These are phyloP conservation scores for Pontederia paniculata DNA, from an alignment of 176 grass and related monocot genomes.

Conservation along the genomic window DNA sequence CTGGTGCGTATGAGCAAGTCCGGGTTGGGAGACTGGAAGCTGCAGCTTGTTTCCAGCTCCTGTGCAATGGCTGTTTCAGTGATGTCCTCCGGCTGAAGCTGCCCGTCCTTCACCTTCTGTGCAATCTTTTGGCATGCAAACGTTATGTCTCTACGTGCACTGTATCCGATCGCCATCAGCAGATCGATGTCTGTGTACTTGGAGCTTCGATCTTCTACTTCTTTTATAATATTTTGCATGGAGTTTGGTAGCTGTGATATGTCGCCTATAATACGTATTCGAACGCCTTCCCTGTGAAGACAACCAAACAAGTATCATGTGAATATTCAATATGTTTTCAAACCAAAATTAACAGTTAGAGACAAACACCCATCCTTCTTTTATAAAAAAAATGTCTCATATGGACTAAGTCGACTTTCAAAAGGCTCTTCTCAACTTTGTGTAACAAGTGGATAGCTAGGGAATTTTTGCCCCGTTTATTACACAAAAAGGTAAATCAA, in stretches of 20 bases:
- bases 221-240: slow-evolving; percentile 28
- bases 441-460: too few species aligned
- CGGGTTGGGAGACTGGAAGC: slow-evolving; percentile 19
- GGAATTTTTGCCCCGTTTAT: too few species aligned
- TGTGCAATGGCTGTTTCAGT: slow-evolving; percentile 30
- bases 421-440: too few species aligned
- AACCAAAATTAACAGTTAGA: too few species aligned
- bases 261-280: slow-evolving; percentile 41
- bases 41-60: slow-evolving; percentile 38
- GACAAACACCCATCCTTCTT: too few species aligned
- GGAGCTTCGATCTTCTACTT: slow-evolving; percentile 32
- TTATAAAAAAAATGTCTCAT: too few species aligned
- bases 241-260: slow-evolving; percentile 38
- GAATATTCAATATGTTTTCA: too few species aligned
- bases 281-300: slow-evolving; percentile 31
- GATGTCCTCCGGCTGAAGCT: slow-evolving; percentile 43
- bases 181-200: slow-evolving; percentile 32
- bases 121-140: slow-evolving; percentile 41
- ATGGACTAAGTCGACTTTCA: too few species aligned
- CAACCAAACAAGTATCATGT: too few species aligned
- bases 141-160: slow-evolving; percentile 45
- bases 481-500: too few species aligned
- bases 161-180: slow-evolving; percentile 46
- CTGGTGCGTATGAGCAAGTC: slow-evolving; percentile 67
- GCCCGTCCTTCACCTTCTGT: slow-evolving; percentile 25